Conservation (phyloP, 495 filamentous ascomycete genomes). For the Hyaloscypha variabilis region DNA sequence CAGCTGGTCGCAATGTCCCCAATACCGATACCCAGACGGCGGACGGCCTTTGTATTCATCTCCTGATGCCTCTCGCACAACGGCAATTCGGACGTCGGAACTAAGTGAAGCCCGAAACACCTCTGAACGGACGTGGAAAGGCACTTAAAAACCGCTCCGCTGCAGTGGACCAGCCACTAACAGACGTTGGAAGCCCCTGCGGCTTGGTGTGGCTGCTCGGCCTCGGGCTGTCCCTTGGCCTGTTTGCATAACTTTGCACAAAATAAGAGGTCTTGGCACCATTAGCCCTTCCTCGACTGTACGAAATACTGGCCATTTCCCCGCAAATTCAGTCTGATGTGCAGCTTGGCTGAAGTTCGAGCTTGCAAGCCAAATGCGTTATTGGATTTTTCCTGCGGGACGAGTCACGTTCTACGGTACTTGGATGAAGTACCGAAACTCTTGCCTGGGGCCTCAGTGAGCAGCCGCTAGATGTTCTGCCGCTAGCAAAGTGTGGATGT, state of each 20-base stretch:
- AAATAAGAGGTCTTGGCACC: not conserved
- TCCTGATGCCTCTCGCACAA: constrained; percentile 5
- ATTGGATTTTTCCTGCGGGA: not conserved
- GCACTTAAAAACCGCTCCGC: not conserved
- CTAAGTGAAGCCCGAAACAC: not conserved
- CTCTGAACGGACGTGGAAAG: not conserved
- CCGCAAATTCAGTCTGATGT: not conserved
- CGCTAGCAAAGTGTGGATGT: not conserved
- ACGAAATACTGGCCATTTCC: not conserved
- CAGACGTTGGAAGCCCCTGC: not conserved
- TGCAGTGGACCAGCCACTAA: not conserved
- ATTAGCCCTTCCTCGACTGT: not conserved
- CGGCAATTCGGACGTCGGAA: not conserved
- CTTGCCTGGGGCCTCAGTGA: not conserved
- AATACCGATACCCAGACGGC: not conserved
- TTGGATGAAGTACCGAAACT: not conserved
- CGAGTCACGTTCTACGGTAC: not conserved
- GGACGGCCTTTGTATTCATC: not conserved
- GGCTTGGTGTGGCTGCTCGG: not conserved
- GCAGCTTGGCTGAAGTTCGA: not conserved
- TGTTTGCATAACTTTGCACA: constrained; percentile 10
- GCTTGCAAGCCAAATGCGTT: not conserved
- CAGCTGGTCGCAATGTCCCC: constrained; percentile 1
- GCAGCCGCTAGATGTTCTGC: not conserved
- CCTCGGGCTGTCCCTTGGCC: not conserved